A percentile compares a stretch with the other conserved stretches of the same genome.
phyloP scores from a whole-genome alignment of 2,329 filamentous ascomycete species.

The Colletotrichum phormii region DNA sequence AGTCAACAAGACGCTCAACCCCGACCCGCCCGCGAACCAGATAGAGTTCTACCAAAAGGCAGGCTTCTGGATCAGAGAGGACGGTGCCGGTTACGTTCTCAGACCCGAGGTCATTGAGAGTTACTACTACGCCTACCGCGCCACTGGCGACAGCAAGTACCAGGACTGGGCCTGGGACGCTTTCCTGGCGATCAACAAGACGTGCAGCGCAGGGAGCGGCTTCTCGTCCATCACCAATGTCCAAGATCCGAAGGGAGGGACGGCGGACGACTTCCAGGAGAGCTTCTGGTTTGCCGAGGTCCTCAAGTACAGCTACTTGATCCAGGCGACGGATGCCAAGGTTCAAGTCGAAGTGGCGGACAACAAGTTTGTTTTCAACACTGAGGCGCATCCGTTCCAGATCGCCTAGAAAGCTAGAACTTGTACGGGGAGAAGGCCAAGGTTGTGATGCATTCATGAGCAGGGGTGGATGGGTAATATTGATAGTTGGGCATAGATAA shows the following conservation, averaged over 20 bases:
- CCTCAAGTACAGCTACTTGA: conserved; percentile 85
- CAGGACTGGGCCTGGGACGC: conserved; percentile 88
- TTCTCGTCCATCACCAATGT: conserved; percentile 77
- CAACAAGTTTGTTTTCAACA: conserved; percentile 61
- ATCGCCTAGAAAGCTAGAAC: conserved; percentile 6
- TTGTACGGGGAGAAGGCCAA: too few species aligned
- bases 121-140: conserved; percentile 87
- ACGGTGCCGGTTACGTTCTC: conserved; percentile 70
- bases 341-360: conserved; percentile 65
- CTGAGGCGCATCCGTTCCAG: conserved; percentile 59
- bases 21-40: conserved; percentile 56
- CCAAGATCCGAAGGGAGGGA: conserved; percentile 70
- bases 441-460: background rate
- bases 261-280: conserved; percentile 78
- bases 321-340: conserved; percentile 70
- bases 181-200: conserved; percentile 75
- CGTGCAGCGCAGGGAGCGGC: conserved; percentile 72
- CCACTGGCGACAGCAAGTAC: conserved; percentile 80
- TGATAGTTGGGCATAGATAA: conserved; percentile 11
- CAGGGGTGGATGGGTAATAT: background rate
- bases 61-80: conserved; percentile 76
- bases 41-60: conserved; percentile 70
- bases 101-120: conserved; percentile 86
- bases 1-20: conserved; percentile 53
- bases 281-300: conserved; percentile 92